Base-by-base conservation (phyloP, 768 basidiomycete genomes). In the Suillus bovinus region DNA sequence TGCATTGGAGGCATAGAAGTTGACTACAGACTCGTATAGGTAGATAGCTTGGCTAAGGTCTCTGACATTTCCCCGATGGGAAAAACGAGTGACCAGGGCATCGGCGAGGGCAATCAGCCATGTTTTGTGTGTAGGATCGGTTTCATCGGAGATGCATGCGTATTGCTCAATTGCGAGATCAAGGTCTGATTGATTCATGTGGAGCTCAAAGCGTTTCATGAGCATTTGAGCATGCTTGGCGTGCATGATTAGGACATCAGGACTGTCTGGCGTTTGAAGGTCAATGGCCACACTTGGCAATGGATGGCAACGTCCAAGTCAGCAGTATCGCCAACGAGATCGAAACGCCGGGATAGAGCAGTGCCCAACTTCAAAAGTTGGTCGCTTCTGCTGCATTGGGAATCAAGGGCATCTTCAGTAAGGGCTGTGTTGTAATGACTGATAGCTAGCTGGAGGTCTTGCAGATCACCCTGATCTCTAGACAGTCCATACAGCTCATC, bases 301-400 rank as follows among this genome's bases (percentile, higher is more conserved):
- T 65, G 57, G 31, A 79, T 66, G 27, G 72, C 73, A 17, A 42
- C 60, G n/a, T 75, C 62, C 14, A 78, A 58, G 50, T 77, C 75
- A 11, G 61, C 52, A 3, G 31, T 11, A 31, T 66, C 38, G n/a
- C 68, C 66, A 5, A 29, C 22, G 24, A 27, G 42, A 36, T 69
- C 68, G 36, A 69, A 73, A 8, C 71, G 68, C 58, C 47, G 65
- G 52, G 72, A 38, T 33, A 72, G 67, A 3, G 66, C 71, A 2
- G 64, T 63, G 2, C 71, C 64, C 41, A 74, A 54, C 8, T 44
- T 58, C 59, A 73, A 63, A 4, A 38, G 60, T 13, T 64, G 61
- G 44, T 74, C 68, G 59, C 36, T 62, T 34, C 71, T 74, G 3
- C 69, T 70, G 16, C 64, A 44, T 10, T 62, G 49, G 44, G 74